These are phyloP conservation scores for Microbotryum scabiosae DNA, from an alignment of 1,284 basidiomycete genomes.

Conservation along the genomic window DNA sequence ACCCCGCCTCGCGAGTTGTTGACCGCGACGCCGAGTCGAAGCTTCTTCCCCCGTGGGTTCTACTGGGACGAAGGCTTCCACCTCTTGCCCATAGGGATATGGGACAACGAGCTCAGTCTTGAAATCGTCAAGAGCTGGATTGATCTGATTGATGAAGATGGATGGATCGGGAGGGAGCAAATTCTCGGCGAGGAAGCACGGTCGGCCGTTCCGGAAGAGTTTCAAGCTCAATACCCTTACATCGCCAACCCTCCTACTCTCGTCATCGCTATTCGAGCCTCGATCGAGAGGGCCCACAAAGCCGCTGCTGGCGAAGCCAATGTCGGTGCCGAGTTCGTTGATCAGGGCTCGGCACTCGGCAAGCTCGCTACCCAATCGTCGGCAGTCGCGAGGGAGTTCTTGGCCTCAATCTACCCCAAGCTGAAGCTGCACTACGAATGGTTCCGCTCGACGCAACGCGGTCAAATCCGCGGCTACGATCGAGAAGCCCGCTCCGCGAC, in stretches of 20 bases:
- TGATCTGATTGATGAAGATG: slow-evolving; percentile 77
- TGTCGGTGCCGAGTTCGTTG: not conserved
- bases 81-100: slow-evolving; percentile 75
- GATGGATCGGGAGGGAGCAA: slow-evolving; percentile 91
- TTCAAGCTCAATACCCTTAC: slow-evolving; percentile 82
- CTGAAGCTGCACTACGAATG: slow-evolving; percentile 86
- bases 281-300: slow-evolving; percentile 62
- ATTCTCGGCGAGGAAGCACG: slow-evolving; percentile 91
- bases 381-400: slow-evolving; percentile 56
- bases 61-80: slow-evolving; percentile 99
- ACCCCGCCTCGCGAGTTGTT: slow-evolving; percentile 68
- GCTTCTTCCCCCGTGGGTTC: slow-evolving; percentile 92
- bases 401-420: slow-evolving; percentile 69
- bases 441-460: slow-evolving; percentile 87
- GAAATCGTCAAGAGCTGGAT: slow-evolving; percentile 87
- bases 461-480: slow-evolving; percentile 82
- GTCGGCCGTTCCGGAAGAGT: slow-evolving; percentile 67
- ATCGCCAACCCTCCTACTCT: slow-evolving; percentile 92
- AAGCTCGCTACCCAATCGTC: slow-evolving; percentile 50
- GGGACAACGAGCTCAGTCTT: slow-evolving; percentile 83
- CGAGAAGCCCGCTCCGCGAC: slow-evolving; percentile 69
- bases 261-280: slow-evolving; percentile 79
- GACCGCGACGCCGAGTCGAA: slow-evolving; percentile 86
- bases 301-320: slow-evolving; percentile 9
- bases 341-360: slow-evolving; percentile 13